These are phyloP conservation scores for Neonectria hederae DNA, from an alignment of 2,329 filamentous ascomycete genomes.

Conservation along the genomic window DNA sequence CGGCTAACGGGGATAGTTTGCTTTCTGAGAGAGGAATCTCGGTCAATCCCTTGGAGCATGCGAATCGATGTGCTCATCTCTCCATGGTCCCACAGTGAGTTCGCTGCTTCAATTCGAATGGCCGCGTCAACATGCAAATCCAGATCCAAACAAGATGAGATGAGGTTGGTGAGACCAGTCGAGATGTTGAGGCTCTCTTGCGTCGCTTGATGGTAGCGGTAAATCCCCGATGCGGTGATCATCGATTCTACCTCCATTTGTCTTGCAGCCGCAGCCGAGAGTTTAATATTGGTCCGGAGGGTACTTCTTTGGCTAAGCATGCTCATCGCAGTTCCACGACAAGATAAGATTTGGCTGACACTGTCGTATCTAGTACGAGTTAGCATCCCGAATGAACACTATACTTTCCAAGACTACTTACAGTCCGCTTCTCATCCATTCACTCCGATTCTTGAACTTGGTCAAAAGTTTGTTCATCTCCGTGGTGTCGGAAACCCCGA, in stretches of 20 bases:
- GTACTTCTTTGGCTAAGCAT: slow-evolving; percentile 76
- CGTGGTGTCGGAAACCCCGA: slow-evolving; percentile 67
- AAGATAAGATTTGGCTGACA: slow-evolving; percentile 82
- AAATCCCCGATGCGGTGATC: slow-evolving; percentile 77
- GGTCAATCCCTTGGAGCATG: slow-evolving; percentile 80
- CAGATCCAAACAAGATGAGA: slow-evolving; percentile 73
- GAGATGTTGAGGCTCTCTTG: slow-evolving; percentile 90
- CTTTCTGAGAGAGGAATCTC: slow-evolving; percentile 66
- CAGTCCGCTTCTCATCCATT: slow-evolving; percentile 87
- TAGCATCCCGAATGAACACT: slow-evolving; percentile 1
- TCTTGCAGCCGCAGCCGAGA: slow-evolving; percentile 71
- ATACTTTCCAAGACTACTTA: slow-evolving; percentile 52
- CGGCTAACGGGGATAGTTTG: slow-evolving; percentile 78
- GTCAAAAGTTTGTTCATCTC: slow-evolving; percentile 71
- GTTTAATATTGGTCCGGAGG: slow-evolving; percentile 67
- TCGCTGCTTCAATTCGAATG: slow-evolving; percentile 83
- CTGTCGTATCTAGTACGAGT: slow-evolving; percentile 70
- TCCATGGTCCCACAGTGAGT: slow-evolving; percentile 92
- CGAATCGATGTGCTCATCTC: slow-evolving; percentile 89
- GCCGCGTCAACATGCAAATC: slow-evolving; percentile 81
- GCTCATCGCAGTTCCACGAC: slow-evolving; percentile 83
- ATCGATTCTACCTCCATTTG: slow-evolving; percentile 81
- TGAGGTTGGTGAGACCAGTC: slow-evolving; percentile 82
- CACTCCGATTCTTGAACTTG: slow-evolving; percentile 70
- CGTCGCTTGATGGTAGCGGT: slow-evolving; percentile 80